Percentiles rank a stretch among this genome's conserved stretches.
Evolutionary conservation across 106 monocot genomes (phyloP).

Genomic region (Narthecium ossifragum): DNA sequence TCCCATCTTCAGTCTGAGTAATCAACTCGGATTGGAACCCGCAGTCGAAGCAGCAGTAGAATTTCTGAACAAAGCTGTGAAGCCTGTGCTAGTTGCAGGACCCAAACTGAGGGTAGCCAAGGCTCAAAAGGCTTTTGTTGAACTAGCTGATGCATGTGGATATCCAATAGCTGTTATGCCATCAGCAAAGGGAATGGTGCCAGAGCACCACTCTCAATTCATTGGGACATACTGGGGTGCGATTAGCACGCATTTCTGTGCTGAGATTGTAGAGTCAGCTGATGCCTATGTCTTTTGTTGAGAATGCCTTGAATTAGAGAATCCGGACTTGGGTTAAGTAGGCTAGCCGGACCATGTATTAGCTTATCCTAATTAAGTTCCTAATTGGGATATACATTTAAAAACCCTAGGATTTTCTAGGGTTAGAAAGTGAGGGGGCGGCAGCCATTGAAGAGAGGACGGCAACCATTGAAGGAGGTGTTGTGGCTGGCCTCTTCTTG

Average conservation of each 20-base stretch:
- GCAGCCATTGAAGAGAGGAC: too few relatives aligned
- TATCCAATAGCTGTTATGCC: constrained; percentile 33
- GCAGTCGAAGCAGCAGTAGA: constrained; percentile 30
- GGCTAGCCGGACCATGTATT: too few relatives aligned
- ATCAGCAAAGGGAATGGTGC: constrained; percentile 34
- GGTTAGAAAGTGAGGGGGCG: too few relatives aligned
- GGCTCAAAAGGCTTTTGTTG: constrained; percentile 23
- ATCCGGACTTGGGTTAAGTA: too few relatives aligned
- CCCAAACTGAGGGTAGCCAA: constrained; percentile 34
- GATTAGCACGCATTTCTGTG: constrained; percentile 36
- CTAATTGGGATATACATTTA: too few relatives aligned
- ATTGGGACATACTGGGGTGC: constrained; percentile 56
- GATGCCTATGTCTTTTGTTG: constrained; percentile 39
- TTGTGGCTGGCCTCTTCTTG: too few relatives aligned
- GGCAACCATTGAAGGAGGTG: too few relatives aligned
- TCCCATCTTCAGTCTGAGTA: constrained; percentile 15
- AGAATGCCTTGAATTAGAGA: too few relatives aligned
- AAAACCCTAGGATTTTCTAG: too few relatives aligned
- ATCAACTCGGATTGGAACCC: constrained; percentile 16
- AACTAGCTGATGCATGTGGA: constrained; percentile 29
- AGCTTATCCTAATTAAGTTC: too few relatives aligned
- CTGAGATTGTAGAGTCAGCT: constrained; percentile 45
- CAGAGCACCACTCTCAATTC: constrained; percentile 30
- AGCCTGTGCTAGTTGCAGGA: constrained; percentile 38
- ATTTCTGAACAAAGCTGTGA: constrained; percentile 42